These are phyloP conservation scores for Eutypella sp. DNA, from an alignment of 2,329 filamentous ascomycete species.

Conservation along the genomic window DNA sequence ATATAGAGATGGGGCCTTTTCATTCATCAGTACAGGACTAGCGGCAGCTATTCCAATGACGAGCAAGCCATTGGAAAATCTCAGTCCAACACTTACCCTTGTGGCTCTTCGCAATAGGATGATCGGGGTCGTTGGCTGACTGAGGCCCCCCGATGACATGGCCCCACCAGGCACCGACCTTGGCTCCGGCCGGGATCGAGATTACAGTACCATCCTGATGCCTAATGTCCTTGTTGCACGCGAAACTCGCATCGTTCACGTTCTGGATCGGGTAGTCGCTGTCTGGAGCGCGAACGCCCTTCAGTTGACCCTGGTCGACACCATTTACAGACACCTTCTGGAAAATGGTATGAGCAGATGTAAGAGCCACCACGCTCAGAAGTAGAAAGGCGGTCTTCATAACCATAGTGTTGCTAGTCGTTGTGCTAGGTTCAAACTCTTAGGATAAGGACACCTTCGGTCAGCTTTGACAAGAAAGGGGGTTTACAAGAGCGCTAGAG, in stretches of 20 bases:
- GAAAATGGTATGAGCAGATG: conserved; percentile 14
- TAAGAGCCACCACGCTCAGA: conserved; percentile 10
- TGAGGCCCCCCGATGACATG: conserved; percentile 47
- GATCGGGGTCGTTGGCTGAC: conserved; percentile 36
- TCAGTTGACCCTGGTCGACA: conserved; percentile 43
- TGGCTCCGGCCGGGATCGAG: conserved; percentile 41
- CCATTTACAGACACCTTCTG: conserved; percentile 41
- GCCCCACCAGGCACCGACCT: conserved; percentile 43
- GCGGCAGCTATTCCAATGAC: background rate
- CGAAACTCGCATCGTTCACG: conserved; percentile 39
- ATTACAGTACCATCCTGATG: conserved; percentile 35
- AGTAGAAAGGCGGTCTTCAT: conserved; percentile 15
- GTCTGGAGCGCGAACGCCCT: conserved; percentile 43
- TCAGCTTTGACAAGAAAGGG: no score
- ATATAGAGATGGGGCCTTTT: conserved; percentile 41
- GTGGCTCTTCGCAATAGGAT: conserved; percentile 43
- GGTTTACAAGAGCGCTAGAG: no score
- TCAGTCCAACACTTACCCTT: conserved; percentile 30
- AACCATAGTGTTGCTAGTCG: background rate
- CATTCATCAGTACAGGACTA: background rate
- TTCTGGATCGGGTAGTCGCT: conserved; percentile 47
- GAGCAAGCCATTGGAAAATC: background rate
- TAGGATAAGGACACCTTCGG: no score
- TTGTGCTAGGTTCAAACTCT: no score
- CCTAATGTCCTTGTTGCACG: conserved; percentile 40